These are phyloP conservation scores for Xylariomycetidae sp. DNA, from an alignment of 2,329 filamentous ascomycete species.

Conservation along the genomic window DNA sequence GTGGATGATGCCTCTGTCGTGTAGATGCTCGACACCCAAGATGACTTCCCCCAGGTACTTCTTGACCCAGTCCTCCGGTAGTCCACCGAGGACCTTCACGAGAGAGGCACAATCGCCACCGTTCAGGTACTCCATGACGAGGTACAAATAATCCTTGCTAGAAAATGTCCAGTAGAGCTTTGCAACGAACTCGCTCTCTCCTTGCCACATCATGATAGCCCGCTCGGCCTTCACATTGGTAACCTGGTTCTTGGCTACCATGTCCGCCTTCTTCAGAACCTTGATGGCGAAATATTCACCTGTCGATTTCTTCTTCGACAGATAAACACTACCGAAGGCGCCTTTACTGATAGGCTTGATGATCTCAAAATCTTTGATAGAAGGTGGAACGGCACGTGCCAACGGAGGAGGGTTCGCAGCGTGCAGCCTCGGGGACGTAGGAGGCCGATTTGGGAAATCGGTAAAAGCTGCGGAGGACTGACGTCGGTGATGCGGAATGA, in stretches of 20 bases:
- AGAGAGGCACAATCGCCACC: slow-evolving; percentile 95
- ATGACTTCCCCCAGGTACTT: slow-evolving; percentile 97
- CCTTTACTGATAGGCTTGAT: slow-evolving; percentile 99
- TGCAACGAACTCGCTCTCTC: slow-evolving; percentile 96
- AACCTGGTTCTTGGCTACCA: slow-evolving; percentile 99
- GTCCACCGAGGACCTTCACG: slow-evolving; percentile 86
- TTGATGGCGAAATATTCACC: slow-evolving; percentile 99
- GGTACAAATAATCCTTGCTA: slow-evolving; percentile 96
- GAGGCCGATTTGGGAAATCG: slow-evolving; percentile 58
- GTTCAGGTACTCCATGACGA: slow-evolving; percentile 99
- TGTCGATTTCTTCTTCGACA: slow-evolving; percentile 97
- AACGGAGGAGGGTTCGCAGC: slow-evolving; percentile 75
- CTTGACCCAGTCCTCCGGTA: slow-evolving; percentile 96
- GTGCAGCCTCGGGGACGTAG: slow-evolving; percentile 76
- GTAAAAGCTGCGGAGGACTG: slow-evolving; percentile 90
- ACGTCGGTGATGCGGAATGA: slow-evolving; percentile 66
- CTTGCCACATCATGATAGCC: slow-evolving; percentile 99
- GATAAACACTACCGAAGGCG: slow-evolving; percentile 94
- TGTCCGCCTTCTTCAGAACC: slow-evolving; percentile 98
- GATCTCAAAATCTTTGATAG: slow-evolving; percentile 98
- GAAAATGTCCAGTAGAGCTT: slow-evolving; percentile 99
- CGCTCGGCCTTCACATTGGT: slow-evolving; percentile 98
- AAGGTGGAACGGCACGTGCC: slow-evolving; percentile 83
- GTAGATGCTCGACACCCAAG: slow-evolving; percentile 92
- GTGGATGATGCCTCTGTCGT: slow-evolving; percentile 92